phyloP scores from a whole-genome alignment of 306 rosid species.

The Sophora flavescens region DNA sequence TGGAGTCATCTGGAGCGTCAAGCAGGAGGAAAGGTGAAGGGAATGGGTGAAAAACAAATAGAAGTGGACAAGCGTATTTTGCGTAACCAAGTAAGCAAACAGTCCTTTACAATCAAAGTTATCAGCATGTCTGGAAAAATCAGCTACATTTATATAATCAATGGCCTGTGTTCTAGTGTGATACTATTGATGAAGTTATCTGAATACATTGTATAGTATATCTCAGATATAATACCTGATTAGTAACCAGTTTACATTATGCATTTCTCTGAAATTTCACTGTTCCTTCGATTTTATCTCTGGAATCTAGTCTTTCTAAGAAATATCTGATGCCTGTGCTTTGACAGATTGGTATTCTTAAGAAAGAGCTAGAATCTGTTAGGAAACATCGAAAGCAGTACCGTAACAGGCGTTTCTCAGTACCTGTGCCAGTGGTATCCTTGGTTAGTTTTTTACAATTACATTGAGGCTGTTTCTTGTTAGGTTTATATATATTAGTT shows the following conservation, averaged over 20 bases:
- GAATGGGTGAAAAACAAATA: slow-evolving; percentile 99
- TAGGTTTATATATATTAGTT: slow-evolving; percentile 8
- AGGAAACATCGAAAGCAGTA: slow-evolving; percentile 93
- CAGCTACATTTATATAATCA: slow-evolving; percentile 13
- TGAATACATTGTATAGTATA: neutral
- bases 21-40: slow-evolving; percentile 97
- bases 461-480: slow-evolving; percentile 27
- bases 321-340: slow-evolving; percentile 39
- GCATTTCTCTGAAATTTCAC: slow-evolving; percentile 12
- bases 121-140: slow-evolving; percentile 10
- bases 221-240: neutral
- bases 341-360: slow-evolving; percentile 82
- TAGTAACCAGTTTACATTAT: slow-evolving; percentile 29
- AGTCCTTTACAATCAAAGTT: slow-evolving; percentile 26
- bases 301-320: slow-evolving; percentile 26
- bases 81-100: slow-evolving; percentile 82
- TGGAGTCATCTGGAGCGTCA: slow-evolving; percentile 99
- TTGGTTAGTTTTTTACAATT: slow-evolving; percentile 62
- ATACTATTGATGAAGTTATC: slow-evolving; percentile 11
- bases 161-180: slow-evolving; percentile 14
- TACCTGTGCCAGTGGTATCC: slow-evolving; percentile 94
- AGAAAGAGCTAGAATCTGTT: slow-evolving; percentile 86
- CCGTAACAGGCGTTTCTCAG: slow-evolving; percentile 79
- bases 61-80: slow-evolving; percentile 98
- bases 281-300: slow-evolving; percentile 14